These are phyloP conservation scores for Viridothelium virens DNA, from an alignment of 495 filamentous ascomycete genomes.

Conservation along the genomic window DNA sequence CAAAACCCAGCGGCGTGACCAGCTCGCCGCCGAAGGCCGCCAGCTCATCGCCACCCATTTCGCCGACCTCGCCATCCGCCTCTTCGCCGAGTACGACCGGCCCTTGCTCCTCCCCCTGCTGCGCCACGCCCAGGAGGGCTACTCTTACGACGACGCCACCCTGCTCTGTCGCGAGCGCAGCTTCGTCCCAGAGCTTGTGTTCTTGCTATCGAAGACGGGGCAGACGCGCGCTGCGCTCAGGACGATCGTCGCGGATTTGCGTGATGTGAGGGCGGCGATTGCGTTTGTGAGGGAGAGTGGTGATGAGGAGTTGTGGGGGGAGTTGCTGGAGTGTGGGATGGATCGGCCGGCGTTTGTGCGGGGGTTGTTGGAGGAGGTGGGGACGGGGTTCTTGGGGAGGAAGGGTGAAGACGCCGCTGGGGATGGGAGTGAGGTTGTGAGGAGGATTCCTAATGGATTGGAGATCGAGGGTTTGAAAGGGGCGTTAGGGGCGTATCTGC, in stretches of 20 bases:
- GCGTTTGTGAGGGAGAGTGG: constrained; percentile 87
- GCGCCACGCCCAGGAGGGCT: constrained; percentile 64
- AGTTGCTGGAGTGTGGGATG: constrained; percentile 91
- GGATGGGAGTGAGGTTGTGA: constrained; percentile 74
- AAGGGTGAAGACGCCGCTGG: neutral
- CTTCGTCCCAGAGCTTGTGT: constrained; percentile 85
- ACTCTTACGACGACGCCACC: constrained; percentile 73
- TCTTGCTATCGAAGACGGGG: constrained; percentile 87
- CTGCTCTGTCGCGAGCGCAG: constrained; percentile 66
- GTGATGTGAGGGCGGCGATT: constrained; percentile 85
- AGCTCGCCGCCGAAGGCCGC: constrained; percentile 51
- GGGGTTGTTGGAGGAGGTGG: constrained; percentile 84
- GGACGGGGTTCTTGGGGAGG: constrained; percentile 74
- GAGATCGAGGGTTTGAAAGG: constrained; percentile 84
- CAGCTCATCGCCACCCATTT: constrained; percentile 68
- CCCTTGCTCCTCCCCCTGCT: constrained; percentile 76
- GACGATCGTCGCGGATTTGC: constrained; percentile 81
- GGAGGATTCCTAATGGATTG: constrained; percentile 82
- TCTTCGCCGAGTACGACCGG: constrained; percentile 79
- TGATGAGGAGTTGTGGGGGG: constrained; percentile 87
- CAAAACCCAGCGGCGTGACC: constrained; percentile 9
- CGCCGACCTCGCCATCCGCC: constrained; percentile 72
- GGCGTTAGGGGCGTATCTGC: constrained; percentile 74
- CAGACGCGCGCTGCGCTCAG: constrained; percentile 82
- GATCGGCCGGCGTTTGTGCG: constrained; percentile 91